Base-by-base conservation (phyloP, 371 early-diverging fungal genomes). In the Mucor lusitanicus region DNA sequence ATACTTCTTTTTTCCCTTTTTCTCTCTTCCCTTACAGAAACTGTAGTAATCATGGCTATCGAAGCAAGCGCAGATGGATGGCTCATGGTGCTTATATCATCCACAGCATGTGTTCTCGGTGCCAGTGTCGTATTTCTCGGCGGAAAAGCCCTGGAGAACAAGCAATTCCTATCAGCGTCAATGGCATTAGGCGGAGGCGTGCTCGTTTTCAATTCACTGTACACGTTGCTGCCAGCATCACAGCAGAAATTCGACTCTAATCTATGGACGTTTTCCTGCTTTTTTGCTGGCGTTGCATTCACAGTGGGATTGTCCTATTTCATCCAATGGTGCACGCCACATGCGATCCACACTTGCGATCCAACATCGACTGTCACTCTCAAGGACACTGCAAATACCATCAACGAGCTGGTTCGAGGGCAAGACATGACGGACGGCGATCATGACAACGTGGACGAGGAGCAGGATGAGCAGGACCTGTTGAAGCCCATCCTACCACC, bases 101-200 rank as follows among this genome's bases (percentile, higher is more conserved):
- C 73, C 2, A 13, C 62, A 2, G 60, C 72, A 3, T 76, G 76
- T 68, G 61, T 76, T 6, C 12, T 63, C 8, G 76, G 76, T 23
- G 76, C 76, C 11, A 56, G 68, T 28, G 50, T 76, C 15, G 70
- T 76, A 0, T 68, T 73, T 54, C 54, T 76, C 12, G 61, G 65
- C 23, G 42, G 55, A 39, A 58, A 44, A 13, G 37, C 44, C 4
- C 42, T 70, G 8, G 69, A 68, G 23, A 72, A 59, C 54, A 64
- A 69, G 37, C 35, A 48, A 13, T 76, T 76, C 23, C 42, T 72
- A 3, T 69, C 70, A 12, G 62, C 65, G 1, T 72, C 70, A 6
- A 67, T 76, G 73, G 58, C 73, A 35, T 25, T 76, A 25, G 76
- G 73, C 8, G 73, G 70, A 6, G 76, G 76, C 0, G 76, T 73